Evolutionary conservation across 1,139 yeast genomes (phyloP).

Genomic region (Pichia sp.): DNA sequence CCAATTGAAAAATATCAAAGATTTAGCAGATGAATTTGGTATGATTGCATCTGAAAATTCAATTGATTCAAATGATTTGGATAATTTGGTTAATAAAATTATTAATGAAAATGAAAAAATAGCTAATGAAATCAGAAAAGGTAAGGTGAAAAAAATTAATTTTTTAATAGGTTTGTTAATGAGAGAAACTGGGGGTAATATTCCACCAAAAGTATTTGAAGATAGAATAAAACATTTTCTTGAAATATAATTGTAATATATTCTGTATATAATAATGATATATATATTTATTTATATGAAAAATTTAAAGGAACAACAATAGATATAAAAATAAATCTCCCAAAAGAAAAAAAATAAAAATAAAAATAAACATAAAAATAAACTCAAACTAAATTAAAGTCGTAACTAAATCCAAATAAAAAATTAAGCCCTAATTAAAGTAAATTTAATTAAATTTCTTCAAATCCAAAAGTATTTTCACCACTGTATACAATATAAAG

Average conservation of each 20-base stretch:
- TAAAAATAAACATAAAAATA: neutral
- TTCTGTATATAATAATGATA: neutral
- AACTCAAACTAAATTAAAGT: too few relatives aligned
- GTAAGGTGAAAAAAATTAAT: conserved; percentile 57
- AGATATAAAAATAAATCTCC: too few relatives aligned
- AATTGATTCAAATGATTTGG: conserved; percentile 19
- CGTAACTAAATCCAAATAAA: neutral
- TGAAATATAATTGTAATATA: conserved; percentile 3
- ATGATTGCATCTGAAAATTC: conserved; percentile 2
- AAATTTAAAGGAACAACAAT: too few relatives aligned
- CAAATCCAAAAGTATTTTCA: conserved; percentile 69
- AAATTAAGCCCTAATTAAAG: neutral
- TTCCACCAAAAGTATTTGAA: conserved; percentile 46
- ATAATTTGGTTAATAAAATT: conserved; percentile 45
- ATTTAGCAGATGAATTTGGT: conserved; percentile 37
- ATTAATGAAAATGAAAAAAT: conserved; percentile 46
- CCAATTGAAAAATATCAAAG: conserved; percentile 36
- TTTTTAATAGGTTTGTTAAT: conserved; percentile 81
- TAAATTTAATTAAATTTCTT: conserved; percentile 4
- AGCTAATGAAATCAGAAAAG: conserved; percentile 55
- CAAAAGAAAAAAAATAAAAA: neutral
- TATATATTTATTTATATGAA: neutral
- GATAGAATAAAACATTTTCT: conserved; percentile 33
- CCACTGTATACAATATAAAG: conserved; percentile 89
- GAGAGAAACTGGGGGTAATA: conserved; percentile 67